A percentile compares a stretch with the other conserved stretches of the same genome.
Evolutionary conservation across 257 asterid species (phyloP).

Genomic region (Nicotiana sylvestris): DNA sequence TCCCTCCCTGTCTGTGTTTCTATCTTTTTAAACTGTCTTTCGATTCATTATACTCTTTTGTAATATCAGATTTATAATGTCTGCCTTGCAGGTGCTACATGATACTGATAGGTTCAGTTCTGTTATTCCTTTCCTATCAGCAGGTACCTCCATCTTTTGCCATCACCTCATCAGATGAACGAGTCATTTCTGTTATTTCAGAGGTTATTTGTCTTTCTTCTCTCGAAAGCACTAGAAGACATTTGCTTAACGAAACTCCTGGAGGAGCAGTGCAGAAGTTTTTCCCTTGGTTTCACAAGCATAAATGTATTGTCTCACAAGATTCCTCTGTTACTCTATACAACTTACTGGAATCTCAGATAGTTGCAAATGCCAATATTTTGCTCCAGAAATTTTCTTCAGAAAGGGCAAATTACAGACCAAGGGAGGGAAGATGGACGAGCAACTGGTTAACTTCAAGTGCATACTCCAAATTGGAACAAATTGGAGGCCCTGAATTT

Average conservation of each 20-base stretch:
- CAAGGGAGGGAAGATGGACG: conserved; percentile 34
- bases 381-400: conserved; percentile 49
- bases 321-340: conserved; percentile 56
- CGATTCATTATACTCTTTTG: conserved; percentile 19
- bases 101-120: conserved; percentile 60
- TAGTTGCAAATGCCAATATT: conserved; percentile 44
- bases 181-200: conserved; percentile 54
- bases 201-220: conserved; percentile 77
- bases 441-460: conserved; percentile 53
- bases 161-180: conserved; percentile 59
- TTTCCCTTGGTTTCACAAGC: conserved; percentile 46
- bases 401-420: conserved; percentile 39
- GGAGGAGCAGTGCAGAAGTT: conserved; percentile 30
- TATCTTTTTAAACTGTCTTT: conserved; percentile 6
- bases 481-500: conserved; percentile 74
- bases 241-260: conserved; percentile 24
- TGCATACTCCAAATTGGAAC: conserved; percentile 56
- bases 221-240: conserved; percentile 52
- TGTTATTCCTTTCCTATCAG: conserved; percentile 82
- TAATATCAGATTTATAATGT: conserved; percentile 47
- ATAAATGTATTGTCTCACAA: conserved; percentile 46
- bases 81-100: conserved; percentile 77
- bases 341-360: conserved; percentile 53
- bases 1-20: not conserved
- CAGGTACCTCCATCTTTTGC: conserved; percentile 78